A percentile compares a stretch with the other conserved stretches of the same genome.
Conservation (phyloP, 208 protist genomes). For the Polymyxa betae region DNA sequence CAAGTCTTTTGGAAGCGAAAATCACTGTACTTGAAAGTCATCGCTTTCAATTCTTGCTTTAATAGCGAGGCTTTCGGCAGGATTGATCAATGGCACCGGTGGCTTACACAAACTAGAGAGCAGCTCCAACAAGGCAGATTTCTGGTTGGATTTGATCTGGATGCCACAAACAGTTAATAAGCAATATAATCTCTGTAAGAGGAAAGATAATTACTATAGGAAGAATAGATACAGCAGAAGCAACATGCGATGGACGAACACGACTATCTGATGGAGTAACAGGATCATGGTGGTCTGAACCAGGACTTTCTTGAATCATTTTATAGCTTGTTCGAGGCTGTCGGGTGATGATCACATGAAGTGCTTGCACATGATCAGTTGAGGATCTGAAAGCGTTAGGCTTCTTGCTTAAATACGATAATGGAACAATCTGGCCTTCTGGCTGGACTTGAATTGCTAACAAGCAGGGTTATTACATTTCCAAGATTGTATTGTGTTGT, state of each 20-base stretch:
- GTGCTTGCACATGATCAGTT: background rate
- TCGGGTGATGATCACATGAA: background rate
- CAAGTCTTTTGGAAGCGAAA: no score
- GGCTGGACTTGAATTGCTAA: slow-evolving; percentile 38
- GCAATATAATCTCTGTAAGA: no score
- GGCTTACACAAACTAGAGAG: background rate
- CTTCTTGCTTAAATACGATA: slow-evolving; percentile 7
- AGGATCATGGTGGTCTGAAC: background rate
- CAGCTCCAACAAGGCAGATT: background rate
- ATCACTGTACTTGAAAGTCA: background rate
- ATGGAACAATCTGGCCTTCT: slow-evolving; percentile 9
- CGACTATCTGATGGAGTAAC: background rate
- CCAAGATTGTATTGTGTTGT: background rate
- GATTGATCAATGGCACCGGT: slow-evolving; percentile 32
- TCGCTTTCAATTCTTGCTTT: slow-evolving; percentile 10
- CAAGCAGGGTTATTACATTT: background rate
- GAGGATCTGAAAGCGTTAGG: slow-evolving; percentile 2
- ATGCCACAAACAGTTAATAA: no score
- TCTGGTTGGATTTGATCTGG: no score
- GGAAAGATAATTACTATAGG: no score
- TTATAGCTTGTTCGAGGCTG: background rate
- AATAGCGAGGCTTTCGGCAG: background rate
- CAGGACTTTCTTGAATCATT: background rate
- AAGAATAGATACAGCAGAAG: no score
- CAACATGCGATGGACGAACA: background rate